Base-by-base conservation (phyloP, 164 flowering plant species). In the Amborella trichopoda region DNA sequence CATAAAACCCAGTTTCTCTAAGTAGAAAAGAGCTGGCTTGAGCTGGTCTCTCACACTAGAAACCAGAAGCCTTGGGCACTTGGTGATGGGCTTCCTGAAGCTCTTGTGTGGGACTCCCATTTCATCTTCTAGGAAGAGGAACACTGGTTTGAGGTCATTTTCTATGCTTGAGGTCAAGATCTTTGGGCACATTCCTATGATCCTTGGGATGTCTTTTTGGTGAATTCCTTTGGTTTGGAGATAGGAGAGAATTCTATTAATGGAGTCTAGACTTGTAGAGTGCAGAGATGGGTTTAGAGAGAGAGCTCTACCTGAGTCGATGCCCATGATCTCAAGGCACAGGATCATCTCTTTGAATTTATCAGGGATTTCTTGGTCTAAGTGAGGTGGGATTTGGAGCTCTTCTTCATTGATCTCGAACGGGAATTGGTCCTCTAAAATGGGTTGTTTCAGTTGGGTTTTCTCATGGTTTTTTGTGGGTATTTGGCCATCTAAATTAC, bases 281-380 rank as follows among this genome's bases (percentile, higher is more conserved):
- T 61, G 94, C 42, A 93, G 88, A 41, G 75, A 69, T 0, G 95
- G 96, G 74, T 87, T 87, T 26, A 63, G 72, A 14, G 95, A 53
- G n/a, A 91, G 65, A 2, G 94, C 99, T 23, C 63, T 78, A 19
- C 95, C 82, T 4, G 96, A 64, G 55, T 91, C 88, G 14, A 91
- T 73, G 8, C 99, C 99, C 74, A 91, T 75, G 52, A 91, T 54
- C 53, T 91, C 99, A n/a, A 91, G 77, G 65, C 95, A 87, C 2
- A 91, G 62, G 55, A 91, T 70, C 46, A 83, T 91, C 49, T 91
- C 99, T 47, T 87, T 76, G 83, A 87, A 64, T 55, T 77, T 73
- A 53, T 55, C 60, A 51, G 89, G 64, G 54, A 86, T 48, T 20
- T 67, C 56, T 11, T 13, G 18, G 74, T n/a, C n/a, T n/a, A n/a